These are phyloP conservation scores for Pythium vanterpoolii DNA, from an alignment of 352 stramenopile species.

Conservation along the genomic window DNA sequence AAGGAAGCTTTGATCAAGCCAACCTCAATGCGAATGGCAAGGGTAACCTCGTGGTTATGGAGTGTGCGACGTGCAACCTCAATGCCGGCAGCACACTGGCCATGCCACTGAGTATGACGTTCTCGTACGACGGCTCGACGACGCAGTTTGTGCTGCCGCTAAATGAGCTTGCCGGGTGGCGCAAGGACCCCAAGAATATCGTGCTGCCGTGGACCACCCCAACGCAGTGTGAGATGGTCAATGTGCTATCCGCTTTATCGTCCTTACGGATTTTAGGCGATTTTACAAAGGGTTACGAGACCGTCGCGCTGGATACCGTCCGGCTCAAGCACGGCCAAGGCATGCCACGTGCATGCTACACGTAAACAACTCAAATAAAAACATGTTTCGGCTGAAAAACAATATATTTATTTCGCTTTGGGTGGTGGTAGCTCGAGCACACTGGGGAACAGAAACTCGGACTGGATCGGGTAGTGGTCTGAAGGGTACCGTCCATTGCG, in stretches of 20 bases:
- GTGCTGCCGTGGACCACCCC: constrained; percentile 66
- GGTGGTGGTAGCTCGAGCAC: constrained; percentile 42
- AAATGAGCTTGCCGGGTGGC: constrained; percentile 80
- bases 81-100: constrained; percentile 82
- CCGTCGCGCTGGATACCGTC: constrained; percentile 86
- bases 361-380: constrained; percentile 10
- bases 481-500: constrained; percentile 80
- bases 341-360: constrained; percentile 41
- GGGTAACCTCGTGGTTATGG: constrained; percentile 76
- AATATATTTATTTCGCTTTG: not conserved
- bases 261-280: constrained; percentile 87
- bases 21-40: constrained; percentile 75
- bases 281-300: constrained; percentile 90
- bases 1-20: constrained; percentile 76
- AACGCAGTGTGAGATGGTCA: constrained; percentile 85
- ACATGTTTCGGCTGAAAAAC: not conserved
- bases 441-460: constrained; percentile 74
- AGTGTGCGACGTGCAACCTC: constrained; percentile 81
- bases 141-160: constrained; percentile 83
- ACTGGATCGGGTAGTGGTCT: constrained; percentile 86
- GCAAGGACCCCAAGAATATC: constrained; percentile 91
- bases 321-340: constrained; percentile 53
- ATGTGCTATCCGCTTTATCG: constrained; percentile 82
- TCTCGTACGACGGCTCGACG: constrained; percentile 77
- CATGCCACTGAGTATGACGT: constrained; percentile 75